Percentiles rank a stretch among this genome's conserved stretches.
Evolutionary conservation across 192 early-diverging fungal genomes (phyloP).

Genomic region (Rhizophagus clarus): DNA sequence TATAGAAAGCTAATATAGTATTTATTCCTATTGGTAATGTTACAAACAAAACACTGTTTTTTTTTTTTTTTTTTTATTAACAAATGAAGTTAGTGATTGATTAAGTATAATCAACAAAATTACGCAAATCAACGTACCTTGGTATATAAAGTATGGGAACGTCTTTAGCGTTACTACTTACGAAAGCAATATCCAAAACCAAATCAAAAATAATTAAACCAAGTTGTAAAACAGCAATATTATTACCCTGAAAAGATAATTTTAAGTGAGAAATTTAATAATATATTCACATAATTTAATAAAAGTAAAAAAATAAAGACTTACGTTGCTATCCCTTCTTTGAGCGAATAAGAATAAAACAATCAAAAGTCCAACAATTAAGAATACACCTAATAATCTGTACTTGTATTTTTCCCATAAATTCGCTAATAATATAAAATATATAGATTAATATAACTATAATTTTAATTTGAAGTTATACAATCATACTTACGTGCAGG

Average conservation of each 20-base stretch:
- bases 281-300: not conserved
- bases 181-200: not conserved
- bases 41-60: not conserved
- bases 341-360: constrained; percentile 15
- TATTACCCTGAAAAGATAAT: constrained; percentile 2
- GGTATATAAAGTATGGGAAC: constrained; percentile 10
- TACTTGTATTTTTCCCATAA: constrained; percentile 16
- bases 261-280: too few relatives aligned
- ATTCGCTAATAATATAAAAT: constrained; percentile 5
- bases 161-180: not conserved
- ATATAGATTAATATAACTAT: not conserved
- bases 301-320: not conserved
- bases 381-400: not conserved
- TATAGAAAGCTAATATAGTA: not conserved
- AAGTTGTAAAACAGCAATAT: not conserved
- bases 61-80: too few relatives aligned
- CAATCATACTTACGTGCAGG: not conserved
- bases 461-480: too few relatives aligned
- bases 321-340: not conserved
- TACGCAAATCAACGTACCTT: not conserved
- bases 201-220: constrained; percentile 16
- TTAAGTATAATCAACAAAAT: not conserved
- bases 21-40: constrained; percentile 6
- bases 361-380: not conserved
- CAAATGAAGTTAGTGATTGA: not conserved